These are phyloP conservation scores for Taxawa tesnikishii DNA, from an alignment of 2,329 filamentous ascomycete genomes.

Conservation along the genomic window DNA sequence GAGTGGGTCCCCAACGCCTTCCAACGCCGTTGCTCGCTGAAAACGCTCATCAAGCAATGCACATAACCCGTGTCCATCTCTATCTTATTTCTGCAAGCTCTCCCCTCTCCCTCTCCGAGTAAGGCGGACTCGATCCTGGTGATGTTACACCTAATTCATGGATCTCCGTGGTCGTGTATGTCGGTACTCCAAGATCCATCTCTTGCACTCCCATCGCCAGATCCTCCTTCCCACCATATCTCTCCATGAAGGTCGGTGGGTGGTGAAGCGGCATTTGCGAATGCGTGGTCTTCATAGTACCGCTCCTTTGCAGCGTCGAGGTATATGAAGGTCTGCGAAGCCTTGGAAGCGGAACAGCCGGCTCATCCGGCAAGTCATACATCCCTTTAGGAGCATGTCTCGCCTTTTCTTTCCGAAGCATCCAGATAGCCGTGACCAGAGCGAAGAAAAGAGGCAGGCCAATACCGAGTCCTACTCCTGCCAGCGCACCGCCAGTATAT, in stretches of 20 bases:
- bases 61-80: neutral
- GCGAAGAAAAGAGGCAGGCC: slow-evolving; percentile 16
- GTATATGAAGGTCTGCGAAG: neutral
- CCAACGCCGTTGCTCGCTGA: neutral
- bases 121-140: slow-evolving; percentile 1
- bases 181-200: neutral
- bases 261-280: neutral
- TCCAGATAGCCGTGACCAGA: slow-evolving; percentile 11
- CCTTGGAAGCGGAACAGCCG: neutral
- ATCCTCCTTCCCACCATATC: neutral
- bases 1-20: too few species aligned
- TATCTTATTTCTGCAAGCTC: neutral
- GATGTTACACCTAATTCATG: too few species aligned
- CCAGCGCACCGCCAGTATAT: slow-evolving; percentile 15
- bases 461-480: slow-evolving; percentile 15
- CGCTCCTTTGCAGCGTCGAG: neutral
- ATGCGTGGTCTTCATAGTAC: neutral
- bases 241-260: neutral
- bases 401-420: slow-evolving; percentile 11
- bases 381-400: slow-evolving; percentile 14
- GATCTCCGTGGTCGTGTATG: too few species aligned
- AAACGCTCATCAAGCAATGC: neutral
- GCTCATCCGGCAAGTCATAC: slow-evolving; percentile 18
- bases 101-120: neutral
- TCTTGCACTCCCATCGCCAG: neutral